These are phyloP conservation scores for Inga laurina DNA, from an alignment of 306 rosid species.

Conservation along the genomic window DNA sequence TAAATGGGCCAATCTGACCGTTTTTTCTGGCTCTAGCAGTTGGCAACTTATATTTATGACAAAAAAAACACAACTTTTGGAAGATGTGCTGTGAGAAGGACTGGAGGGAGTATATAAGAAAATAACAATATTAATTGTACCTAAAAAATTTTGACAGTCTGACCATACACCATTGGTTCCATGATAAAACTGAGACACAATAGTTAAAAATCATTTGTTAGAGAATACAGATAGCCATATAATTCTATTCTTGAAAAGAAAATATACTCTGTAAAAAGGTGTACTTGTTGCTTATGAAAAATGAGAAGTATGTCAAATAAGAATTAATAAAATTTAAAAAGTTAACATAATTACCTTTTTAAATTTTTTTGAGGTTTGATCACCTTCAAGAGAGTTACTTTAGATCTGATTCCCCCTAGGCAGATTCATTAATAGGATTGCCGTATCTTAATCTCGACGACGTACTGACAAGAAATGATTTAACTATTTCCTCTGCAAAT, in stretches of 20 bases:
- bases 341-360: background rate
- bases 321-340: background rate
- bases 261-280: background rate
- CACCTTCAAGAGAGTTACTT: conserved; percentile 32
- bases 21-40: no score
- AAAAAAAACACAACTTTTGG: no score
- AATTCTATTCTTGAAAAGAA: background rate
- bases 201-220: background rate
- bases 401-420: conserved; percentile 19
- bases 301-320: background rate
- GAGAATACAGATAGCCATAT: background rate
- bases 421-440: conserved; percentile 21
- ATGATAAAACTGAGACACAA: background rate
- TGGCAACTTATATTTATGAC: no score
- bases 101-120: no score
- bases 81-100: no score
- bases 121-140: background rate
- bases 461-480: conserved; percentile 31
- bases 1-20: accelerated
- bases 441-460: conserved; percentile 25
- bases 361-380: background rate
- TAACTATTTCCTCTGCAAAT: conserved; percentile 31
- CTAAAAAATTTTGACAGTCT: background rate
- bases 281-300: background rate
- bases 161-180: background rate